phyloP scores from a whole-genome alignment of 2,329 filamentous ascomycete genomes.

The Xylariaceae sp. region DNA sequence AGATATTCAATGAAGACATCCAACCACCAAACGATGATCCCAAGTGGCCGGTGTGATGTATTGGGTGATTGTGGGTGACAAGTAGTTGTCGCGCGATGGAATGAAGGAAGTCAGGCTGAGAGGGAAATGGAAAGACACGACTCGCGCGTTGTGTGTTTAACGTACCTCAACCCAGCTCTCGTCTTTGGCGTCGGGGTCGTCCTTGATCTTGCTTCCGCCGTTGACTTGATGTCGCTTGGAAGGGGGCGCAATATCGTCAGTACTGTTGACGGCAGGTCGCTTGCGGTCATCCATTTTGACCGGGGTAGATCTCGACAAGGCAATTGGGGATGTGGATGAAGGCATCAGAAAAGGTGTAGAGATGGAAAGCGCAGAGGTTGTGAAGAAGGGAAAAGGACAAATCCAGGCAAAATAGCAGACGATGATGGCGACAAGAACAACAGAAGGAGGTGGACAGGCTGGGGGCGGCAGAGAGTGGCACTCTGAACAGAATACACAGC shows the following conservation, averaged over 20 bases:
- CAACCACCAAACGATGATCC: no score
- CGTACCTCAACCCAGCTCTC: slow-evolving; percentile 65
- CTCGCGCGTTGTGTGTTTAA: no score
- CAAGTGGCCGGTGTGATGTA: no score
- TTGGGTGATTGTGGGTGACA: no score
- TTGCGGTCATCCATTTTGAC: slow-evolving; percentile 99
- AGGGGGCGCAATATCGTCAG: slow-evolving; percentile 81
- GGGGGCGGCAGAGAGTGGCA: background rate
- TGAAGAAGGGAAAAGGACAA: slow-evolving; percentile 18
- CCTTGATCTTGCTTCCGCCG: slow-evolving; percentile 60
- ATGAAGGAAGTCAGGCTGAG: slow-evolving; percentile 12
- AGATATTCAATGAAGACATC: no score
- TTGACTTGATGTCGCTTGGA: slow-evolving; percentile 91
- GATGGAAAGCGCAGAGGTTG: slow-evolving; percentile 34
- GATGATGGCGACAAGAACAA: background rate
- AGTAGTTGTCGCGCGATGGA: no score
- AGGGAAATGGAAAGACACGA: no score
- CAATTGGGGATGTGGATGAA: slow-evolving; percentile 71
- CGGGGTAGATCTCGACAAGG: slow-evolving; percentile 71
- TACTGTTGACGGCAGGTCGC: slow-evolving; percentile 76
- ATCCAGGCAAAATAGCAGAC: background rate
- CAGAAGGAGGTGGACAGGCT: background rate
- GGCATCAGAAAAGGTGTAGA: slow-evolving; percentile 90
- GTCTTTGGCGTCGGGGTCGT: slow-evolving; percentile 53
- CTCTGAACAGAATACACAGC: no score